Base-by-base conservation (phyloP, 306 rosid species). In the Vigna hirtella region DNA sequence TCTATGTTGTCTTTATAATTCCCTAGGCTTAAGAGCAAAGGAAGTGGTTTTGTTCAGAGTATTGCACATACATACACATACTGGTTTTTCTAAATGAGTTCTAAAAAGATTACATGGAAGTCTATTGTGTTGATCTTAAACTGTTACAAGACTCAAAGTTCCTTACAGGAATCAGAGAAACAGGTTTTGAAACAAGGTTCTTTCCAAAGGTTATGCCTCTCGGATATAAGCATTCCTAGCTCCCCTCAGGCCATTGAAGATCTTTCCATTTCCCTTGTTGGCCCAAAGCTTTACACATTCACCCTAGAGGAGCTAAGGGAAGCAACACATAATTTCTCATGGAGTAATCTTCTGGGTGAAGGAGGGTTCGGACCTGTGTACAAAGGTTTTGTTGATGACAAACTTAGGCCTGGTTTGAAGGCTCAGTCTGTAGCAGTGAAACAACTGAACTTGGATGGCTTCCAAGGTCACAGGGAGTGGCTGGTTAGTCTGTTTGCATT, bases 401-500 rank as follows among this genome's bases (percentile, higher is more conserved):
- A 84, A 70, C 85, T 87, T 34, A 86, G 83, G 67, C 83, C 59
- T 17, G 89, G 93, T 17, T 83, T 91, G 90, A 81, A 86, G 85
- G 87, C 98, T 72, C 96, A 91, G 69, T 79, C 96, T 59, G 85
- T 94, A 1, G 98, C 98, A 22, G 98, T 91, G 10, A 94, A 94
- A 67, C 36, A 81, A n/a, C 70, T 94, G 11, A 88, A 94, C 87
- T 89, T 91, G 85, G 85, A 90, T 63, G 96, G 97, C 66, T 77
- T 83, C 70, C 98, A 94, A 86, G 98, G 98, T 80, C 93, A 94
- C 48, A 90, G 82, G 28, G 98, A 94, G 74, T 94, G 98, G 96
- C 88, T 94, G 97, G 97, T 94, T 76, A 79, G 89, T 26, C 58
- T 43, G 9, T 9, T 9, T 38, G 8, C 1, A 13, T 8, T 50